These are phyloP conservation scores for Delphinella strobiligena DNA, from an alignment of 2,329 filamentous ascomycete genomes.

Conservation along the genomic window DNA sequence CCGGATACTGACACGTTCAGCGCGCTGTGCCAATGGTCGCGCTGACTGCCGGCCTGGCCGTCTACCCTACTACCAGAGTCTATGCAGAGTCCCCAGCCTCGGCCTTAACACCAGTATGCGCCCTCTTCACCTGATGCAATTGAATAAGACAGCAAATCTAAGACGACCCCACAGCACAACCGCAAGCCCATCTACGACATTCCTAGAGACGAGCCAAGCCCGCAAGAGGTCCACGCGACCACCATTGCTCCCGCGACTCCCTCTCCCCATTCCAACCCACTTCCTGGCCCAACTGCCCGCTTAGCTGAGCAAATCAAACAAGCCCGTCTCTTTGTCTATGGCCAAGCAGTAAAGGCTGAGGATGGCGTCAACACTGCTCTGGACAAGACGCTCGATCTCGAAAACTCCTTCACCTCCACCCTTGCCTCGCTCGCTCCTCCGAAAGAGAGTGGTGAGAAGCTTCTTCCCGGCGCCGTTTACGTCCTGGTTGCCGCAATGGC, in stretches of 20 bases:
- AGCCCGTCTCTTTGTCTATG: conserved; percentile 69
- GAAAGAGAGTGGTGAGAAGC: conserved; percentile 71
- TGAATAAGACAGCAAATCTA: too few species aligned
- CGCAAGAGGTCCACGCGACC: conserved; percentile 21
- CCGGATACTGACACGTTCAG: conserved; percentile 21
- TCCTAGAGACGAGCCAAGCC: conserved; percentile 34
- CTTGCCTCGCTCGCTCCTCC: conserved; percentile 79
- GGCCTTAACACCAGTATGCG: conserved; percentile 10
- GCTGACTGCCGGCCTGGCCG: conserved; percentile 31
- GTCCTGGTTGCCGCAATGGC: conserved; percentile 92
- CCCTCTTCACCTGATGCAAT: too few species aligned
- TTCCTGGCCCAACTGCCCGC: conserved; percentile 65
- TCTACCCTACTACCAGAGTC: conserved; percentile 33
- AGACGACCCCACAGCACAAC: conserved; percentile 14
- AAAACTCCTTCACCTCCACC: conserved; percentile 82
- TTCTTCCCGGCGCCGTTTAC: conserved; percentile 84
- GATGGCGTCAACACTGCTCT: conserved; percentile 72
- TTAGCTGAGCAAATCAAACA: conserved; percentile 71
- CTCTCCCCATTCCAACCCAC: conserved; percentile 18
- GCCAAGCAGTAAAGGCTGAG: conserved; percentile 62
- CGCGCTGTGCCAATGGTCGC: conserved; percentile 37
- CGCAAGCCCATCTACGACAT: conserved; percentile 70
- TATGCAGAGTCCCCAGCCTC: conserved; percentile 33
- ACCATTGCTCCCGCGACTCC: conserved; percentile 11
- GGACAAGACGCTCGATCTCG: conserved; percentile 69